Base-by-base conservation (phyloP, 805 yeast species). In the Ogataea naganishii region DNA sequence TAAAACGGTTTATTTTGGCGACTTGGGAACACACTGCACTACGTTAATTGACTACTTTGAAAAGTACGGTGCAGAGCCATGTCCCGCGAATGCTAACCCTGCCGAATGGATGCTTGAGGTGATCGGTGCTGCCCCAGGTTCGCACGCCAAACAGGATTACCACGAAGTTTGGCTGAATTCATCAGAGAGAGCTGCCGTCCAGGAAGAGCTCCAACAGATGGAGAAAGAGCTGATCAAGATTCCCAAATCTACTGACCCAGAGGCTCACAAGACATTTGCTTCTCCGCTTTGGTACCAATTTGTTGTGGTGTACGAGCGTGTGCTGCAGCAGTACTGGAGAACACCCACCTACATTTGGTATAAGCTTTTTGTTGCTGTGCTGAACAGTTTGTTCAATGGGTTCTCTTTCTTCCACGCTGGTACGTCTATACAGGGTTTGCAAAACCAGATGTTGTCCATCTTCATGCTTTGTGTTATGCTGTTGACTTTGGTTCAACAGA, bases 101-200 rank as follows among this genome's bases (percentile, higher is more conserved):
- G 89, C 88, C 10, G 95, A 84, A 60, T 85, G 94, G 92, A 85
- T 85, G 94, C 63, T 85, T 56, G 80, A 80, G 38, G 81, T 77
- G 39, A 80, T 79, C 44, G 86, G 88, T 46, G 86, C 86, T 31
- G 85, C 86, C 20, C 86, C 86, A 6, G 86, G 85, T 31, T 72
- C 83, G 20, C 78, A 73, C 42, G 81, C 85, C 13, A 63, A 64
- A 27, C 81, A 75, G 54, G 82, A 80, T 52, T 80, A 77, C 46
- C 65, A 72, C 46, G 78, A 80, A 46, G 84, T 80, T 28, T 83
- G 96, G 95, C 56, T 69, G 51, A 64, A 67, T 27, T 82, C 94
- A 21, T 54, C 55, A 1, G 86, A 84, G 49, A 71, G 69, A 43
- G 46, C 56, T 31, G 74, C 65, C 6, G 72, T 80, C 20, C 67